Percentiles rank a stretch among this genome's conserved stretches.
Evolutionary conservation across 768 basidiomycete species (phyloP).

Genomic region (Postia placenta): DNA sequence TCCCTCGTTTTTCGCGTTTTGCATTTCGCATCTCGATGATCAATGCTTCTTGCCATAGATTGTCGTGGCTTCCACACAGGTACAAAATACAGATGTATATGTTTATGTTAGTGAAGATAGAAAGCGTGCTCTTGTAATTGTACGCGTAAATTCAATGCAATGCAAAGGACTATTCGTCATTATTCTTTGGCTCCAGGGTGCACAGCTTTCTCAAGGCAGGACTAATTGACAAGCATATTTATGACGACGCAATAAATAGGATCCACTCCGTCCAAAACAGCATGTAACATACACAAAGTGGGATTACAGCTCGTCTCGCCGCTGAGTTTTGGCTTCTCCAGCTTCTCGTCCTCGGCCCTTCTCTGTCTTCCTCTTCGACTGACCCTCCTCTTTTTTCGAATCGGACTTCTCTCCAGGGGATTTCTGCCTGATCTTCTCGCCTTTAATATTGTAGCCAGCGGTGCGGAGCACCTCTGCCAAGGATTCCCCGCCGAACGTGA

Average conservation of each 20-base stretch:
- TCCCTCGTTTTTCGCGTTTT: neutral
- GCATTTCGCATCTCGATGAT: neutral
- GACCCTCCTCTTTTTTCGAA: constrained; percentile 7
- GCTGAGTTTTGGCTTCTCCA: constrained; percentile 8
- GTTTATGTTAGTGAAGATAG: constrained; percentile 20
- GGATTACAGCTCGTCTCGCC: constrained; percentile 21
- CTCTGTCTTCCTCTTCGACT: constrained; percentile 7
- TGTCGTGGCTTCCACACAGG: neutral
- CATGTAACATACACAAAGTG: too few relatives aligned
- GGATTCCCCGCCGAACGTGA: constrained; percentile 6
- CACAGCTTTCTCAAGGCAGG: too few relatives aligned
- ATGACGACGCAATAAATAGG: too few relatives aligned
- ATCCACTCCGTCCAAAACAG: too few relatives aligned
- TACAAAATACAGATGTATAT: constrained; percentile 13
- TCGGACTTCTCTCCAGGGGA: constrained; percentile 1
- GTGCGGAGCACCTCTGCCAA: constrained; percentile 17
- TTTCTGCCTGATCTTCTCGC: constrained; percentile 8
- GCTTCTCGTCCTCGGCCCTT: constrained; percentile 9
- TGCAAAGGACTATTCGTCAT: constrained; percentile 1
- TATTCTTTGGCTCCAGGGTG: too few relatives aligned
- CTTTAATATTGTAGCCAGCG: constrained; percentile 13
- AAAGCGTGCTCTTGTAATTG: constrained; percentile 26
- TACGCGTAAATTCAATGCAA: constrained; percentile 23
- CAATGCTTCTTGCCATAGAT: constrained; percentile 1
- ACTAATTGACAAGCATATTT: too few relatives aligned